Percentiles rank a stretch among this genome's conserved stretches.
Conservation (phyloP, 371 early-diverging fungal genomes). For the Saksenaea oblongispora region DNA sequence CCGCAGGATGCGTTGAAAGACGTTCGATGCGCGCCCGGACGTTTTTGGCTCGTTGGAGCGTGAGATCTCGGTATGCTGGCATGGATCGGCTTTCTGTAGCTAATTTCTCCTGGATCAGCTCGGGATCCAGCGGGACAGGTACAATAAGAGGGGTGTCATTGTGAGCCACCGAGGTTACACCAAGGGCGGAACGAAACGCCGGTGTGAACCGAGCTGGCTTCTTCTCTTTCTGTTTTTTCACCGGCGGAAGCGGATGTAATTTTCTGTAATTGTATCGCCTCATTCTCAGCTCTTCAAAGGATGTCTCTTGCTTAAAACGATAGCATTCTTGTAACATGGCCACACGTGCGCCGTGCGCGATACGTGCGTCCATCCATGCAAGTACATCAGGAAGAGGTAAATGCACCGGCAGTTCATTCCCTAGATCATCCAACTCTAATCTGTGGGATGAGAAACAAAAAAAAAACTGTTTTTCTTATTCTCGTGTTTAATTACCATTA, state of each 20-base stretch:
- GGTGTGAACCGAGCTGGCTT: background rate
- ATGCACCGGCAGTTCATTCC: background rate
- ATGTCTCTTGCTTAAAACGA: conserved; percentile 7
- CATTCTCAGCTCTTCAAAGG: conserved; percentile 32
- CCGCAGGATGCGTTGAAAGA: background rate
- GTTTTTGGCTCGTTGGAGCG: background rate
- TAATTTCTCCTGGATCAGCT: conserved; percentile 3
- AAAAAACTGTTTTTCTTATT: too few species aligned
- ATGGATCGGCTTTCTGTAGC: background rate
- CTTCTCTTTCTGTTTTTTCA: background rate
- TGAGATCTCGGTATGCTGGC: background rate
- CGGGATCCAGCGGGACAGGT: background rate
- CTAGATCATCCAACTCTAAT: background rate
- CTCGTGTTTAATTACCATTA: too few species aligned
- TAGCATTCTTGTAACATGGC: conserved; percentile 20
- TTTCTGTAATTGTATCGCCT: background rate
- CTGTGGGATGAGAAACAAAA: conserved; percentile 2
- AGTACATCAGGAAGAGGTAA: conserved; percentile 2
- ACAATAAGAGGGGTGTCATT: background rate
- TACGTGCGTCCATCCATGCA: conserved; percentile 15
- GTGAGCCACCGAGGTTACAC: background rate
- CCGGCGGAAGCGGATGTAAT: background rate
- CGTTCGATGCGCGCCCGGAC: background rate
- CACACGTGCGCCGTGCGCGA: conserved; percentile 14
- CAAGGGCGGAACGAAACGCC: background rate